Conservation (phyloP, 1,284 basidiomycete genomes). For the Trichosporon sp. region DNA sequence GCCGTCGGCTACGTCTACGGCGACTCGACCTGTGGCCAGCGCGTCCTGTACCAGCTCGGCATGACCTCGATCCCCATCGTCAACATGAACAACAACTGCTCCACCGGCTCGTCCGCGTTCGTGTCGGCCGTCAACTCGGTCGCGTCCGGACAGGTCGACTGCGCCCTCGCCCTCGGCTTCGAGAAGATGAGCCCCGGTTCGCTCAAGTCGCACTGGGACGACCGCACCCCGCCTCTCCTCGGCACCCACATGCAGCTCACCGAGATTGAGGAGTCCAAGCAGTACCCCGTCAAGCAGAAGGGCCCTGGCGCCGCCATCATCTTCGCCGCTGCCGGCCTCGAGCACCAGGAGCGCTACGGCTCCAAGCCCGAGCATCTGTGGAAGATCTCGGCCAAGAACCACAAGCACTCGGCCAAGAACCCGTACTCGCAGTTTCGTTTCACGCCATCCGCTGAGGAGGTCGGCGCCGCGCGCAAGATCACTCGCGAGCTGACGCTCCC, state of each 20-base stretch:
- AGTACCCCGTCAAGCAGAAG: conserved; percentile 15
- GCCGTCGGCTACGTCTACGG: conserved; percentile 22
- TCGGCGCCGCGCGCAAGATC: conserved; percentile 17
- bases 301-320: conserved; percentile 17
- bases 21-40: conserved; percentile 22
- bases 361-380: conserved; percentile 14
- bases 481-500: conserved; percentile 23
- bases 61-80: conserved; percentile 23
- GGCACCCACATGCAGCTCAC: conserved; percentile 15
- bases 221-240: conserved; percentile 16
- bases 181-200: conserved; percentile 23
- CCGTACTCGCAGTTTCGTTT: conserved; percentile 26
- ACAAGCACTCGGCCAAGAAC: conserved; percentile 21
- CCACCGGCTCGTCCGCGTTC: conserved; percentile 20
- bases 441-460: conserved; percentile 16
- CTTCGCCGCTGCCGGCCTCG: conserved; percentile 22
- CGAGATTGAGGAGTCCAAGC: conserved; percentile 18
- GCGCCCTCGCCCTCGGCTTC: conserved; percentile 22
- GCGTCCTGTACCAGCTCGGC: conserved; percentile 22
- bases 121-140: conserved; percentile 13
- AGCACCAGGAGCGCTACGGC: conserved; percentile 21
- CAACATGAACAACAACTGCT: conserved; percentile 27
- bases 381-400: conserved; percentile 25
- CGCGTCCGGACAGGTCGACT: conserved; percentile 18
- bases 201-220: conserved; percentile 14